These are phyloP conservation scores for Heliophila coronopifolia DNA, from an alignment of 441 rosid genomes.

Conservation along the genomic window DNA sequence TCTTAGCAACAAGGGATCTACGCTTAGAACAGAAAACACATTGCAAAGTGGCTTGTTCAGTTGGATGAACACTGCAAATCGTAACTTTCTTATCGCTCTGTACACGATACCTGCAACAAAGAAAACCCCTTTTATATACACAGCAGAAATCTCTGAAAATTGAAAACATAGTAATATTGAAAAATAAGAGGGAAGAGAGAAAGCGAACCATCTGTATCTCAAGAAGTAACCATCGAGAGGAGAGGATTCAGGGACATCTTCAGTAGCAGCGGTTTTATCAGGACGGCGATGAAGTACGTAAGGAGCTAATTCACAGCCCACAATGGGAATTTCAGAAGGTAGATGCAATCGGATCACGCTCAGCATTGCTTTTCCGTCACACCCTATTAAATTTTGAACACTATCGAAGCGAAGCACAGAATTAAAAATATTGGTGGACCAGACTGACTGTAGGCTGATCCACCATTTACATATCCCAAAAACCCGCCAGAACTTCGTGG, in stretches of 20 bases:
- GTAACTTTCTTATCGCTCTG: conserved; percentile 92
- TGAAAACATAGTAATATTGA: too few species aligned
- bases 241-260: conserved; percentile 83
- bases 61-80: conserved; percentile 85
- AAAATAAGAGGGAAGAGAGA: too few species aligned
- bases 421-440: too few species aligned
- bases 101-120: conserved; percentile 65
- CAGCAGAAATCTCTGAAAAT: too few species aligned
- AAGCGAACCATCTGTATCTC: conserved; percentile 30
- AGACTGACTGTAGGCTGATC: conserved; percentile 72
- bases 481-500: conserved; percentile 55
- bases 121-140: neutral
- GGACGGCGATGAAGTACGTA: conserved; percentile 82
- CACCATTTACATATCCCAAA: conserved; percentile 68
- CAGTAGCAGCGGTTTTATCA: conserved; percentile 53
- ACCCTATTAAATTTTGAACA: conserved; percentile 32
- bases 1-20: conserved; percentile 67
- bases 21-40: conserved; percentile 93
- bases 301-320: conserved; percentile 96
- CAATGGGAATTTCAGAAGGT: conserved; percentile 96
- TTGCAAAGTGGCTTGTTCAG: conserved; percentile 89
- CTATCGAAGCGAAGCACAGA: conserved; percentile 30
- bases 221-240: conserved; percentile 83
- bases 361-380: conserved; percentile 71
- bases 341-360: conserved; percentile 95